Conservation (phyloP, 495 filamentous ascomycete species). For the Achaetomiella virescens region DNA sequence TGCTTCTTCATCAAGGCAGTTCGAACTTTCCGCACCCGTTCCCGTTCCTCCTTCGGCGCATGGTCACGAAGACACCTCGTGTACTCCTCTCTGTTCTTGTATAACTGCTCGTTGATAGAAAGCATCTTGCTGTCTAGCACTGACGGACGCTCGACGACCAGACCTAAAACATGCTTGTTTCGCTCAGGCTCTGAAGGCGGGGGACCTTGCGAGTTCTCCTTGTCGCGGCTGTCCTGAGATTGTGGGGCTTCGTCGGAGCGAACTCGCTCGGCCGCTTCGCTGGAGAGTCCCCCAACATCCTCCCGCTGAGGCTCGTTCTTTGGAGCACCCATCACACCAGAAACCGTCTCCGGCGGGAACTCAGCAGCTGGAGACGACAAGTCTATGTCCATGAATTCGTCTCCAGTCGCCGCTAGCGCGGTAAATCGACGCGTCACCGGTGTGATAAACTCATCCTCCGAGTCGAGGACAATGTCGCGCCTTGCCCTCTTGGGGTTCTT, state of each 20-base stretch:
- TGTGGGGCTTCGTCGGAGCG: background rate
- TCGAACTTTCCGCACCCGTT: slow-evolving; percentile 32
- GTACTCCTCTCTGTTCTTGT: slow-evolving; percentile 32
- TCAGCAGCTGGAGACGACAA: background rate
- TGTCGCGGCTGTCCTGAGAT: background rate
- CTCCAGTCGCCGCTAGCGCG: background rate
- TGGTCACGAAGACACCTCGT: slow-evolving; percentile 28
- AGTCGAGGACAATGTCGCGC: slow-evolving; percentile 39
- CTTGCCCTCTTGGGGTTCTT: slow-evolving; percentile 13
- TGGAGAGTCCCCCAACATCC: background rate
- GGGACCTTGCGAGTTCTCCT: slow-evolving; percentile 12
- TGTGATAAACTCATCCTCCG: slow-evolving; percentile 42
- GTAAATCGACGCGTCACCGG: slow-evolving; percentile 23
- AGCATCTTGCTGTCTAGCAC: slow-evolving; percentile 28
- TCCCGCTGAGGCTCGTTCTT: too few relatives aligned
- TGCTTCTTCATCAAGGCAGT: slow-evolving; percentile 28
- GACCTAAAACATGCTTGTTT: slow-evolving; percentile 25
- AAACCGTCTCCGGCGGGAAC: background rate
- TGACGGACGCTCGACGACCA: slow-evolving; percentile 28
- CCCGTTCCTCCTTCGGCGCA: slow-evolving; percentile 26
- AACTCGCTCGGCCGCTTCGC: background rate
- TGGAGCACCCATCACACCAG: background rate
- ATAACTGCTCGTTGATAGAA: slow-evolving; percentile 23
- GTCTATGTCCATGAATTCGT: slow-evolving; percentile 11
- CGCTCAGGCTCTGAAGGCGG: slow-evolving; percentile 19